Conservation (phyloP, 805 yeast species). For the Cyberlindnera mrakii region DNA sequence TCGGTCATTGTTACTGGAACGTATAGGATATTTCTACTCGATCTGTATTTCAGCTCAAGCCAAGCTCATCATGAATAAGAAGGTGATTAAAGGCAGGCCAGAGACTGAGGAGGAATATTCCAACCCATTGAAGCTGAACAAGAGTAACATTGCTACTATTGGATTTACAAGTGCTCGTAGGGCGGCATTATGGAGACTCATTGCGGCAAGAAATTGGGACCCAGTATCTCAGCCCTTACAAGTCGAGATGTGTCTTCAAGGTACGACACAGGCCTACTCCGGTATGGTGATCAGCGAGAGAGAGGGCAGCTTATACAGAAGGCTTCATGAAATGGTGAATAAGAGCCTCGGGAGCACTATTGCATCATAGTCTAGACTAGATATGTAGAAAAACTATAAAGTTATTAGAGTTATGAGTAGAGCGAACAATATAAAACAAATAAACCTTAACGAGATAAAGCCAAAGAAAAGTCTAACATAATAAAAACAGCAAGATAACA, state of each 20-base stretch:
- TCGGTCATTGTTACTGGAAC: conserved; percentile 45
- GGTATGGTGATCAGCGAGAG: conserved; percentile 16
- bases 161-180: conserved; percentile 65
- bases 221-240: conserved; percentile 23
- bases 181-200: conserved; percentile 67
- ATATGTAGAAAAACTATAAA: background rate
- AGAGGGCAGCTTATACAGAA: conserved; percentile 15
- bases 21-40: conserved; percentile 48
- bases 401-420: background rate
- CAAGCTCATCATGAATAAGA: conserved; percentile 24
- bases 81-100: conserved; percentile 13
- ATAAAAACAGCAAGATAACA: conserved; percentile 1
- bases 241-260: conserved; percentile 24
- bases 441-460: background rate
- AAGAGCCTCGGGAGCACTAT: background rate
- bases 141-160: conserved; percentile 32
- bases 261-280: conserved; percentile 26
- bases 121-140: conserved; percentile 32
- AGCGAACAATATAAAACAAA: background rate
- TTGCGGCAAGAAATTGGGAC: conserved; percentile 72
- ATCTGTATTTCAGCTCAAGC: conserved; percentile 35
- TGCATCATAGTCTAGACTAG: background rate
- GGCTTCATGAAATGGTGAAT: conserved; percentile 2
- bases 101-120: conserved; percentile 5
- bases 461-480: background rate